Conservation (phyloP, 495 filamentous ascomycete species). For the Penicillium simplicissimum region DNA sequence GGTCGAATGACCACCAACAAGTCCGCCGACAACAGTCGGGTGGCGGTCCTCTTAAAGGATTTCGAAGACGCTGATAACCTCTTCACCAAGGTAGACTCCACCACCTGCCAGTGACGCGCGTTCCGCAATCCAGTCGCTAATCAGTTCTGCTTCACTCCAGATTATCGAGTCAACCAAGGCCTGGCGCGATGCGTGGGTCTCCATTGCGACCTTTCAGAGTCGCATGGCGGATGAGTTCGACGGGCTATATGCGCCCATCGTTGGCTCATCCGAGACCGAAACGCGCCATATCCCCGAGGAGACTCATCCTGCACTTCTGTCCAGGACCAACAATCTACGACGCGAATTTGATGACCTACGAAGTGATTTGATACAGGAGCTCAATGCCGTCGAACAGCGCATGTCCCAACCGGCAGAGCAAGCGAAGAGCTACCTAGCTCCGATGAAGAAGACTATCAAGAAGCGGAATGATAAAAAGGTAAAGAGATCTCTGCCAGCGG, state of each 20-base stretch:
- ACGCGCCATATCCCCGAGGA: constrained; percentile 49
- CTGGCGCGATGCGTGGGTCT: constrained; percentile 85
- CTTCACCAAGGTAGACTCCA: constrained; percentile 61
- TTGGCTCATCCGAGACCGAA: constrained; percentile 60
- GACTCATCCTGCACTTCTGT: constrained; percentile 65
- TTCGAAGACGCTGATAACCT: constrained; percentile 83
- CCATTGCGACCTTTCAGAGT: constrained; percentile 71
- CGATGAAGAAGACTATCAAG: constrained; percentile 89
- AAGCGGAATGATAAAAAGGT: constrained; percentile 85
- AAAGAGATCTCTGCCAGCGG: not conserved
- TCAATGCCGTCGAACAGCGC: constrained; percentile 68
- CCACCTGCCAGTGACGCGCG: constrained; percentile 8
- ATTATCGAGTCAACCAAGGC: constrained; percentile 77
- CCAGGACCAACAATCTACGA: constrained; percentile 66
- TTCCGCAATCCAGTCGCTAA: constrained; percentile 1
- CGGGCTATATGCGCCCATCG: constrained; percentile 78
- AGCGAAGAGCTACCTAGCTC: constrained; percentile 69
- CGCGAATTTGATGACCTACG: constrained; percentile 73
- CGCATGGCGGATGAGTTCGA: constrained; percentile 72
- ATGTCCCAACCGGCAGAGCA: constrained; percentile 72
- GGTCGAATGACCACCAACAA: constrained; percentile 65
- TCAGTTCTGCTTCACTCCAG: constrained; percentile 41
- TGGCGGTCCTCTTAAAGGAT: constrained; percentile 74
- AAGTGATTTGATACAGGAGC: constrained; percentile 71
- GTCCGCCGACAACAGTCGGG: constrained; percentile 75